Evolutionary conservation across 1,284 basidiomycete species (phyloP), one percentile per base, ranked within the genome.

Genomic region (Cryptococcus jaspeensis): DNA sequence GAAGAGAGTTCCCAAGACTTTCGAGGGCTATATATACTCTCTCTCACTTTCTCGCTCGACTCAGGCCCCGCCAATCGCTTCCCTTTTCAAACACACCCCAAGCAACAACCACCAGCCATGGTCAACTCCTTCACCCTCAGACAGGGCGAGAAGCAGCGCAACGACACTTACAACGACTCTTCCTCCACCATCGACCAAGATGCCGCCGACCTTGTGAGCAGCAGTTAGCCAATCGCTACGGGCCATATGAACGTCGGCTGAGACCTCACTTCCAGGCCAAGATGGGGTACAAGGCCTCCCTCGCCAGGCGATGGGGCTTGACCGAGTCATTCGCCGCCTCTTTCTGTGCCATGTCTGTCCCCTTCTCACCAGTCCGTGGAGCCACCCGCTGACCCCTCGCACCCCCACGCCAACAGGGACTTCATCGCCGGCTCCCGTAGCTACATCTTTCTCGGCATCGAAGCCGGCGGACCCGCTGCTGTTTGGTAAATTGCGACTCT

Each of bases 381-480:
- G 4, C 5, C 20, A 18, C 18, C 23, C n/a, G 6, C n/a, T n/a
- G n/a, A n/a, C n/a, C n/a, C n/a, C n/a, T n/a, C n/a, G n/a, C n/a
- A n/a, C n/a, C n/a, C n/a, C n/a, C n/a, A n/a, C n/a, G n/a, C n/a
- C n/a, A n/a, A n/a, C n/a, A n/a, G 60, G 60, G 55, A 62, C 49
- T 62, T 62, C 44, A 49, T 60, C 56, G 61, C 59, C n/a, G 48
- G 50, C 25, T 47, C 54, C 50, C 82, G 90, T 87, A 85, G 87
- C 42, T 82, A 84, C 32, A 81, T 91, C 66, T 92, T 91, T 76
- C 81, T 91, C 37, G 90, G 90, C 11, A 81, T 92, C 23, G 81
- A 85, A 32, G 88, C 90, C 25, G 90, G 90, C 47, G 90, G 90
- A 13, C 89, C 90, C 18, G 87, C 86, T 36, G 90, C 90, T 3